These are phyloP conservation scores for Solanum aculeatissimum DNA, from an alignment of 305 asterid species.

Conservation along the genomic window DNA sequence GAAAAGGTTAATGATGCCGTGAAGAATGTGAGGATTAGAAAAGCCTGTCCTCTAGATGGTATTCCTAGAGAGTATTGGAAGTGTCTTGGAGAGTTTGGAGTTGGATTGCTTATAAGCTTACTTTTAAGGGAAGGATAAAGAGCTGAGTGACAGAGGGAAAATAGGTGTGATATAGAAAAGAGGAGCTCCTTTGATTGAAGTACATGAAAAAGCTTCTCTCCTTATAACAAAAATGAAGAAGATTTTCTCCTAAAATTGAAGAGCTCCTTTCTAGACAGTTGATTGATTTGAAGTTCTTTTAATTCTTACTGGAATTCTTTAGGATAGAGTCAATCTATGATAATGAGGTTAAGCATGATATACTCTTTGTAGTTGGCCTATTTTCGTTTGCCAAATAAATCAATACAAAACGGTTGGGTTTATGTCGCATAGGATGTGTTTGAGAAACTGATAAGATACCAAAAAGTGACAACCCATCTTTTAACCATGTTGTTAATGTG, in stretches of 20 bases:
- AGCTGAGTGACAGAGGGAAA: not conserved
- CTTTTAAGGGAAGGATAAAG: not conserved
- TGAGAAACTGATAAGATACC: not conserved
- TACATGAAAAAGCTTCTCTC: not conserved
- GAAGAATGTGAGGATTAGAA: not conserved
- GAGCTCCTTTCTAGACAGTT: not conserved
- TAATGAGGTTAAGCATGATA: not conserved
- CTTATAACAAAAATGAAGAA: not conserved
- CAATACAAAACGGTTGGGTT: not conserved
- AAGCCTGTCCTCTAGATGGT: not conserved
- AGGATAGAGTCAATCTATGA: not conserved
- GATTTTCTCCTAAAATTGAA: not conserved
- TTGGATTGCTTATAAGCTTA: not conserved
- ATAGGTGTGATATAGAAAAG: not conserved
- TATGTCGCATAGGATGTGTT: not conserved
- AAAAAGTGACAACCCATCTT: not conserved
- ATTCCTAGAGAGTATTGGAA: not conserved
- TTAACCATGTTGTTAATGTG: not conserved
- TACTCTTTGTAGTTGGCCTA: not conserved
- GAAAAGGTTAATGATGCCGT: not conserved
- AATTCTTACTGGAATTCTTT: not conserved
- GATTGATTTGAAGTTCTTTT: not conserved
- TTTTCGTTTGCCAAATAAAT: not conserved
- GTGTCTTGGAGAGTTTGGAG: not conserved
- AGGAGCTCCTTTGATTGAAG: not conserved